Evolutionary conservation across 345 rosid species (phyloP), one percentile per base, ranked within the genome.

Genomic region (Gossypium raimondii): DNA sequence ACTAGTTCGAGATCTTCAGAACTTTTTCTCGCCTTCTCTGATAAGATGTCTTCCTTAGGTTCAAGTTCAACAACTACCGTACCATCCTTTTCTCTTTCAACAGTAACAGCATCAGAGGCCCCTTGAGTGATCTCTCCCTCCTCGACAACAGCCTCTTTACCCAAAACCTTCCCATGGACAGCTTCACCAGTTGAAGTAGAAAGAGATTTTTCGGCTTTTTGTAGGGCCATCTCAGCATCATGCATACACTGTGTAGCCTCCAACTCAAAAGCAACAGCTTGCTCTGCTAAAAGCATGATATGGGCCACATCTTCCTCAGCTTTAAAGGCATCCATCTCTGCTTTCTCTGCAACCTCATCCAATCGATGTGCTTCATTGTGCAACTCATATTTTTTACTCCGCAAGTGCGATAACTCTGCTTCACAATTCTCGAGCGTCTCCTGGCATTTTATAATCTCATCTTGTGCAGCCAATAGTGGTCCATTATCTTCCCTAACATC

Each of bases 221-320:
- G 41, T 59, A 59, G 38, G 64, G 64, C 14, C 27, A 59, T 59
- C 41, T 59, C 64, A 24, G 64, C 64, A 59, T 25, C 64, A 59
- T 59, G 25, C 64, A 59, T 38, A 25, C 16, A 17, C 64, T 59
- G 34, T 25, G 17, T 27, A 59, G 64, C 64, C 38, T 59, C 64
- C 38, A 59, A 59, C 27, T 59, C 64, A 59, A 59, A 59, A 59
- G 64, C 41, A 59, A 59, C 64, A 59, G 64, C 64, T 59, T 59
- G 64, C 64, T 59, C 64, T 27, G 41, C 64, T 25, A 59, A 59
- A 59, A 59, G 64, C 64, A 59, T 59, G 64, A 25, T 59, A 38
- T 59, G 25, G 13, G 64, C 16, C 41, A 59, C 64, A 25, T 59
- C 64, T 25, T 59, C 41, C 41, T 59, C 64, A 6, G 64, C 64